phyloP scores from a whole-genome alignment of 345 rosid species.

The Firmiana major region DNA sequence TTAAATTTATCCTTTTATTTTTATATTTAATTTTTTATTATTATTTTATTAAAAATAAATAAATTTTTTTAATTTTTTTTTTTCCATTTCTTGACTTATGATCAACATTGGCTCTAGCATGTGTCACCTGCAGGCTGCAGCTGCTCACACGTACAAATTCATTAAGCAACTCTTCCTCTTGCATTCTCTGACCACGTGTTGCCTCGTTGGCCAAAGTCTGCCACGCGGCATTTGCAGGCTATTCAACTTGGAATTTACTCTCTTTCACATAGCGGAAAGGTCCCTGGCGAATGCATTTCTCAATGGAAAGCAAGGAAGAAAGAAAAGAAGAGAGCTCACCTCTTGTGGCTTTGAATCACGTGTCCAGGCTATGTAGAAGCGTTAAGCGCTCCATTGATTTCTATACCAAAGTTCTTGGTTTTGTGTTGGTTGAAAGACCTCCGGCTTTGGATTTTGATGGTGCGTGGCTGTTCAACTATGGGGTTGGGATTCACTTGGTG shows the following conservation, averaged over 20 bases:
- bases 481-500: conserved; percentile 61
- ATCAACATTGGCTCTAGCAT: too few species aligned
- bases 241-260: background rate
- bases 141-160: background rate
- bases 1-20: too few species aligned
- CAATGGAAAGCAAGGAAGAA: background rate
- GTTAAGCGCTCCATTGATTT: conserved; percentile 49
- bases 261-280: background rate
- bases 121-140: background rate
- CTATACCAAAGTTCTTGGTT: conserved; percentile 59
- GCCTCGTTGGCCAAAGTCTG: background rate
- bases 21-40: too few species aligned
- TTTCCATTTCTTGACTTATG: too few species aligned
- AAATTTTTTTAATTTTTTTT: too few species aligned
- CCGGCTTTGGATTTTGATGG: conserved; percentile 48
- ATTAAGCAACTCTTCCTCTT: background rate
- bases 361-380: conserved; percentile 61
- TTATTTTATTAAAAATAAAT: too few species aligned
- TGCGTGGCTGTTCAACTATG: conserved; percentile 77
- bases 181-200: background rate
- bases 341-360: conserved; percentile 14
- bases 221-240: background rate
- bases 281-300: background rate
- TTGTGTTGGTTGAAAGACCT: conserved; percentile 53
- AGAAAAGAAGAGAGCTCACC: conserved; percentile 6